These are phyloP conservation scores for Epichloe typhina DNA, from an alignment of 2,329 filamentous ascomycete genomes.

Conservation along the genomic window DNA sequence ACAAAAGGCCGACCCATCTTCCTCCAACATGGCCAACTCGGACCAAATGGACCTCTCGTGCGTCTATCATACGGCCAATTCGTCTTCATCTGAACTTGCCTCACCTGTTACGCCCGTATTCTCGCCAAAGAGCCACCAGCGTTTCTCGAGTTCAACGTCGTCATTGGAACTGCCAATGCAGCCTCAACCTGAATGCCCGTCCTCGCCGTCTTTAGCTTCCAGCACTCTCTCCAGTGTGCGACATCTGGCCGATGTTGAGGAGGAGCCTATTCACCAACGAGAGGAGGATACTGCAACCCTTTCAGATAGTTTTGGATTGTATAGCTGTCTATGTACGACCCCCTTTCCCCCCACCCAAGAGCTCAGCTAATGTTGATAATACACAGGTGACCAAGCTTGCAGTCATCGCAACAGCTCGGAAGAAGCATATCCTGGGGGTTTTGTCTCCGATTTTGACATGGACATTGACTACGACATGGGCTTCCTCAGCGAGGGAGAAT, in stretches of 20 bases:
- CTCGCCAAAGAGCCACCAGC: constrained; percentile 47
- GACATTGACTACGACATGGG: constrained; percentile 55
- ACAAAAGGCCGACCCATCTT: constrained; percentile 6
- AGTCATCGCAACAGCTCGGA: constrained; percentile 38
- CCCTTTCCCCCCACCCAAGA: background rate
- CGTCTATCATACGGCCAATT: constrained; percentile 35
- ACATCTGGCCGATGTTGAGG: constrained; percentile 67
- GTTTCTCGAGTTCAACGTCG: constrained; percentile 63
- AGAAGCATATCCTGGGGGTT: constrained; percentile 21
- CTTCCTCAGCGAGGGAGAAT: constrained; percentile 52
- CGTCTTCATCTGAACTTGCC: constrained; percentile 51
- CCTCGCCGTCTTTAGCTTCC: constrained; percentile 18
- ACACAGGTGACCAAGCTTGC: constrained; percentile 47
- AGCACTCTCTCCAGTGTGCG: constrained; percentile 44
- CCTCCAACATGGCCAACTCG: constrained; percentile 20
- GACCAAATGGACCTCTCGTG: constrained; percentile 23
- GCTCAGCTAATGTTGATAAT: constrained; percentile 9
- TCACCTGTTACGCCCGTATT: constrained; percentile 62
- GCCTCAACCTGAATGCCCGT: constrained; percentile 12
- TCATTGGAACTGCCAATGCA: constrained; percentile 50
- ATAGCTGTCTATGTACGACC: constrained; percentile 60
- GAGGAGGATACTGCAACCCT: constrained; percentile 36
- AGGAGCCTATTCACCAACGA: constrained; percentile 64
- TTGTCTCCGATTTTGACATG: constrained; percentile 31
- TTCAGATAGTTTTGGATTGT: constrained; percentile 31